Base-by-base conservation (phyloP, 345 rosid genomes). In the Sisymbrium altissimum region DNA sequence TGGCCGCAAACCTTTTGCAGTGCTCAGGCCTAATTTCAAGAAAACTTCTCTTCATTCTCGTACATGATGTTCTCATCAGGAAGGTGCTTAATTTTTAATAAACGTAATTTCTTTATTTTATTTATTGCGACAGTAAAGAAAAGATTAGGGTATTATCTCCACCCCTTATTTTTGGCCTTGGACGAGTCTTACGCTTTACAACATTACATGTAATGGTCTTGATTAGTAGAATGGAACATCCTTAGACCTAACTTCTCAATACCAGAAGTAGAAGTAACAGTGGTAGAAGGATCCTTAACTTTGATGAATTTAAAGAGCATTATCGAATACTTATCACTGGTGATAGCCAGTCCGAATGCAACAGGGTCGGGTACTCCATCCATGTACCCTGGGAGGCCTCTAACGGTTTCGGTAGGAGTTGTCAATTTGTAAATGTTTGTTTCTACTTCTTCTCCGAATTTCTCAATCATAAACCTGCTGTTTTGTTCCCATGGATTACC, bases 31-130 rank as follows among this genome's bases (percentile, higher is more conserved):
- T 17, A 89, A 81, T 78, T 81, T 84, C 40, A 61, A 43, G 61
- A 87, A 77, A 36, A 77, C 65, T 60, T 77, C 83, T 15, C 69
- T 73, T 68, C 55, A 73, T 75, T n/a, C n/a, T n/a, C n/a, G n/a
- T 74, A 76, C 86, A 80, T 64, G 3, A 9, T 33, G 5, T 58
- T 57, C 5, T 33, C 9, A 4, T 33, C 12, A 4, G n/a, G 12
- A 4, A 49, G n/a, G 25, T 23, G 25, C 3, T 23, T 23, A 1
- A 23, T 23, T 1, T 23, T 23, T 23, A 23, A 23, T 3, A 23
- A 23, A 23, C 25, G 3, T 23, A 23, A 23, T 23, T 23, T 23
- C 25, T 23, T 23, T 23, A 23, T 23, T 23, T 23, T 23, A 23
- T 23, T 23, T 23, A 23, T 23, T 23, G 25, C 3, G 25, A 23